Base-by-base conservation (phyloP, 2,329 filamentous ascomycete species). In the Pestalotiopsis sp. region DNA sequence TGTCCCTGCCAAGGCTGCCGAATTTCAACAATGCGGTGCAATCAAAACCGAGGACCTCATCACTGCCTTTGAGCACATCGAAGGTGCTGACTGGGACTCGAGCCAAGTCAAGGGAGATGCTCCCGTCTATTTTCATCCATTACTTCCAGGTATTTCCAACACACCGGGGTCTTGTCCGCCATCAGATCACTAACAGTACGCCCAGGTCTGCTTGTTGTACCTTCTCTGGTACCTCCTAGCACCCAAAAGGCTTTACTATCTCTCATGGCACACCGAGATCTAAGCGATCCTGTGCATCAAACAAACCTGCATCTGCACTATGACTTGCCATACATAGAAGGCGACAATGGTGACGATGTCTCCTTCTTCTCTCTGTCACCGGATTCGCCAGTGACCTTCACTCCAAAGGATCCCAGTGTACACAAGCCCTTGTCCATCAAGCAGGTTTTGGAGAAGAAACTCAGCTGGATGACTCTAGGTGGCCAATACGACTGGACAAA, bases 401-500 rank as follows among this genome's bases (percentile, higher is more conserved):
- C 71, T 31, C 94, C 95, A 6, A 92, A 92, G 67, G 90, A 97
- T 74, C 84, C 92, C 0, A 72, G 79, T 0, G 81, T 94, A n/a
- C 95, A 98, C 81, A 93, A 91, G 70, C 86, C 93, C 2, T 83
- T 98, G 11, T 86, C 88, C 2, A 84, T 92, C 66, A 84, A 87
- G 63, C 90, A 91, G 75, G 89, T 95, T 38, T 84, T 98, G 58
- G 88, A 91, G 68, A 92, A 91, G 71, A 95, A 93, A 71, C 87
- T 98, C 27, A 94, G 95, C 73, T 99, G 96, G 96, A 89, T 97
- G 57, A 98, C 95, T 0, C 87, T 99, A 2, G 96, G 96, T 64
- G 95, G 94, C 0, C 96, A 98, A 79, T 98, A 98, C 79, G 93
- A 98, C 82, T 98, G 95, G 96, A 97, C 94, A 0, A 88, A 89